Percentiles rank a stretch among this genome's conserved stretches.
Evolutionary conservation across 1,139 yeast genomes (phyloP).

Genomic region (Blastobotrys buckinghamii): DNA sequence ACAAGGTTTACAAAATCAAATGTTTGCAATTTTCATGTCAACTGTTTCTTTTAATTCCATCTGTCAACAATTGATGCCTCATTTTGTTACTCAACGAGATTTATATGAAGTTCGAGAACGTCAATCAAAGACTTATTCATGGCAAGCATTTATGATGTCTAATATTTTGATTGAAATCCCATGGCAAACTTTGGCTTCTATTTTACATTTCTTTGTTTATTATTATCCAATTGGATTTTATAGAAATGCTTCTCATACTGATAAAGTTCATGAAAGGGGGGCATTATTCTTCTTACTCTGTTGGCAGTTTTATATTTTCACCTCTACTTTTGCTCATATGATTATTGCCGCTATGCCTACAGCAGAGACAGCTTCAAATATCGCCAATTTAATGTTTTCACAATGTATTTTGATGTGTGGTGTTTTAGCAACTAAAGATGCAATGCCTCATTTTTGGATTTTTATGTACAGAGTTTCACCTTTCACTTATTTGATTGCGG

Average conservation of each 20-base stretch:
- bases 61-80: slow-evolving; percentile 69
- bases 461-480: slow-evolving; percentile 74
- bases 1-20: slow-evolving; percentile 41
- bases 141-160: slow-evolving; percentile 56
- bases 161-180: slow-evolving; percentile 73
- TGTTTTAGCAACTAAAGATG: slow-evolving; percentile 56
- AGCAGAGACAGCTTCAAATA: slow-evolving; percentile 71
- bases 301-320: slow-evolving; percentile 51
- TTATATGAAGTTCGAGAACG: slow-evolving; percentile 88
- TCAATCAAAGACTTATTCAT: slow-evolving; percentile 60
- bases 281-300: slow-evolving; percentile 59
- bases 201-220: slow-evolving; percentile 65
- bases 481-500: slow-evolving; percentile 59
- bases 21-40: slow-evolving; percentile 65
- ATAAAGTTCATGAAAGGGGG: slow-evolving; percentile 52
- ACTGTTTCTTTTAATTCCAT: slow-evolving; percentile 55
- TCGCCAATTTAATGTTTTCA: slow-evolving; percentile 58
- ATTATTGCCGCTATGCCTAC: slow-evolving; percentile 56
- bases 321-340: slow-evolving; percentile 61
- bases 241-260: slow-evolving; percentile 39
- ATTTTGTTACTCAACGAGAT: slow-evolving; percentile 64
- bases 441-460: slow-evolving; percentile 58
- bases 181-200: slow-evolving; percentile 61
- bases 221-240: slow-evolving; percentile 71
- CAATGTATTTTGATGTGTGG: slow-evolving; percentile 76